phyloP scores from a whole-genome alignment of 768 basidiomycete genomes.

The Auricularia cornea region DNA sequence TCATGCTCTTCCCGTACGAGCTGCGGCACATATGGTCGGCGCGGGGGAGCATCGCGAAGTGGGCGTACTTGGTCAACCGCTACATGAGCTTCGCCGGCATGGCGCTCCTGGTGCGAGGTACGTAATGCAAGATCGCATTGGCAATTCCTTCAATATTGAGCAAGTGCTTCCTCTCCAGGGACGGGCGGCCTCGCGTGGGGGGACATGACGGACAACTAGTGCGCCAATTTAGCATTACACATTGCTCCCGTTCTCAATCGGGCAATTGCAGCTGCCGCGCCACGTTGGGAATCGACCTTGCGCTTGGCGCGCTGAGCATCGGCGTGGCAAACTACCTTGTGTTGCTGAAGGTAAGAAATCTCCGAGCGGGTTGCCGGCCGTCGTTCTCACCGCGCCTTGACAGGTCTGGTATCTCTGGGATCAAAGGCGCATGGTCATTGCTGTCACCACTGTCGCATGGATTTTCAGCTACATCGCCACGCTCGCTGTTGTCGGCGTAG shows the following conservation, averaged over 20 bases:
- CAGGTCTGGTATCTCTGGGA: not conserved
- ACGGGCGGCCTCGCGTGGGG: not conserved
- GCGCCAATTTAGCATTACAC: not conserved
- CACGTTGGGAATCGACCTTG: not conserved
- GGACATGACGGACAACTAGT: not conserved
- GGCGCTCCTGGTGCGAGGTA: not conserved
- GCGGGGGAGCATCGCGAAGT: not conserved
- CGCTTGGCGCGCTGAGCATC: not conserved
- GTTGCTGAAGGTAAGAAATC: too few relatives aligned
- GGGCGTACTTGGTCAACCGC: not conserved
- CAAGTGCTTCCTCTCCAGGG: not conserved
- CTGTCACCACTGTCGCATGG: not conserved
- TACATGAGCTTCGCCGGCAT: not conserved
- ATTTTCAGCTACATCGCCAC: not conserved
- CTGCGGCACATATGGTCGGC: not conserved
- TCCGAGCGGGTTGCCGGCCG: too few relatives aligned
- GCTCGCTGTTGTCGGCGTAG: not conserved
- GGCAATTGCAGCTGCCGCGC: not conserved
- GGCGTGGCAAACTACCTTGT: not conserved
- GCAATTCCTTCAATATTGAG: not conserved
- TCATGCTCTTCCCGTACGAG: not conserved
- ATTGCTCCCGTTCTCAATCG: not conserved
- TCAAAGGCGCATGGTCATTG: not conserved
- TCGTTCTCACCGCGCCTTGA: not conserved
- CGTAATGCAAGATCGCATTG: not conserved